Evolutionary conservation across 2,329 filamentous ascomycete genomes (phyloP).

Genomic region (Calonectria pteridis): DNA sequence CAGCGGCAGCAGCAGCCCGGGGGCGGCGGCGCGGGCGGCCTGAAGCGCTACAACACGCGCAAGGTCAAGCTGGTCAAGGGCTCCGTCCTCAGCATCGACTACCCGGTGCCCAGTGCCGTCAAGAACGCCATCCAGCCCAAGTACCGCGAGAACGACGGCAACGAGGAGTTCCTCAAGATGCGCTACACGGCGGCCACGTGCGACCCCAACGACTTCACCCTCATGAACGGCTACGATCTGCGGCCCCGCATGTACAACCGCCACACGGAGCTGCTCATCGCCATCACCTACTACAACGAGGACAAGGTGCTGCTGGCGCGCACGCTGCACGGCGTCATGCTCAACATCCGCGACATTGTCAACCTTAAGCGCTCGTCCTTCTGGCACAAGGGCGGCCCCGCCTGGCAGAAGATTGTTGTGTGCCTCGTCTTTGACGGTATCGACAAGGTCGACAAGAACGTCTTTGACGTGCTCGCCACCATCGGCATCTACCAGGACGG

Average conservation of each 20-base stretch:
- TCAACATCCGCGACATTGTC: slow-evolving; percentile 42
- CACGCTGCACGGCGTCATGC: slow-evolving; percentile 41
- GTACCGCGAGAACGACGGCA: slow-evolving; percentile 35
- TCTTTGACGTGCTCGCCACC: slow-evolving; percentile 42
- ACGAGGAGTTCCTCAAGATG: slow-evolving; percentile 42
- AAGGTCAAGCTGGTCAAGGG: slow-evolving; percentile 44
- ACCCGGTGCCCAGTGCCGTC: slow-evolving; percentile 42
- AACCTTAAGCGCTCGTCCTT: slow-evolving; percentile 42
- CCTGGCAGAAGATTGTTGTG: slow-evolving; percentile 43
- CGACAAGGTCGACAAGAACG: slow-evolving; percentile 43
- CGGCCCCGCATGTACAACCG: slow-evolving; percentile 44
- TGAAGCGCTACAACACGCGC: slow-evolving; percentile 38
- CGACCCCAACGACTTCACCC: slow-evolving; percentile 42
- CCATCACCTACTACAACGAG: slow-evolving; percentile 44
- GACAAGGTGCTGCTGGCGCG: slow-evolving; percentile 43
- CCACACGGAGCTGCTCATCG: slow-evolving; percentile 41
- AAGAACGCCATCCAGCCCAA: slow-evolving; percentile 41
- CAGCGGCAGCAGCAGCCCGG: slow-evolving; percentile 36
- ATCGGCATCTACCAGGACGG: slow-evolving; percentile 43
- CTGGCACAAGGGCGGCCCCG: slow-evolving; percentile 43
- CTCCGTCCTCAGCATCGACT: slow-evolving; percentile 43
- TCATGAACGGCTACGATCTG: slow-evolving; percentile 42
- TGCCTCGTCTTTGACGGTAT: slow-evolving; percentile 43
- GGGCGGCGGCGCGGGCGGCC: slow-evolving; percentile 18
- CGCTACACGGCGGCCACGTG: slow-evolving; percentile 43